Base-by-base conservation (phyloP, 2,329 filamentous ascomycete species). In the Claviceps sp. region DNA sequence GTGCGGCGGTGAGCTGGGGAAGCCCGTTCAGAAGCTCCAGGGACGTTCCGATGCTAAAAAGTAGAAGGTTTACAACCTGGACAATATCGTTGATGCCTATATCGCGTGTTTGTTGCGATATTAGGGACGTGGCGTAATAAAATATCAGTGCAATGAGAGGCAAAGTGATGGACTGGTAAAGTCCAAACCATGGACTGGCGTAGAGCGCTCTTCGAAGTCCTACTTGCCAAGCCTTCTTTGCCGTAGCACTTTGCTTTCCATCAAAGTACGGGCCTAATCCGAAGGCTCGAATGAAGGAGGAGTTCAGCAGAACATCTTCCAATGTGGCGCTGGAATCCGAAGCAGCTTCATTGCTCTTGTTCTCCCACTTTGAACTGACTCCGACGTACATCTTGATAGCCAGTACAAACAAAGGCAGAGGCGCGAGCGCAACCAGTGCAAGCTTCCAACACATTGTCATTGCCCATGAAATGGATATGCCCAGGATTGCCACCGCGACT, bases 71-170 rank as follows among this genome's bases (percentile, higher is more conserved):
- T 59, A 93, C 82, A 0, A 93, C 86, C 55, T 84, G 80, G 30
- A 95, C 69, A 17, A 93, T 77, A 1, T 75, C 70, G 1, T 76
- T 72, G 0, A 84, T 76, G 0, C 71, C 73, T n/a, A 68, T 61
- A n/a, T 24, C n/a, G 13, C 63, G 59, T 6, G 70, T 67, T 41
- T 76, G 67, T 10, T 70, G 62, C 0, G 74, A 72, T 5, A 87
- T 74, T 11, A 95, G 72, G 1, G 77, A 68, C 0, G 82, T 80
- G 2, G 86, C 88, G 62, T 91, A 94, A 69, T 85, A 95, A 63
- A 95, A 93, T 10, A 95, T 78, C 3, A 95, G 69, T 0, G 89
- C 87, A 42, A 81, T 84, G 14, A 88, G 75, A 60, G 88, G 88
- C 54, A 82, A 78, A 41, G 82, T 78, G 17, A 82, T 75, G 0